phyloP scores from a whole-genome alignment of 371 early-diverging fungal species.

The Mortierella sp. region DNA sequence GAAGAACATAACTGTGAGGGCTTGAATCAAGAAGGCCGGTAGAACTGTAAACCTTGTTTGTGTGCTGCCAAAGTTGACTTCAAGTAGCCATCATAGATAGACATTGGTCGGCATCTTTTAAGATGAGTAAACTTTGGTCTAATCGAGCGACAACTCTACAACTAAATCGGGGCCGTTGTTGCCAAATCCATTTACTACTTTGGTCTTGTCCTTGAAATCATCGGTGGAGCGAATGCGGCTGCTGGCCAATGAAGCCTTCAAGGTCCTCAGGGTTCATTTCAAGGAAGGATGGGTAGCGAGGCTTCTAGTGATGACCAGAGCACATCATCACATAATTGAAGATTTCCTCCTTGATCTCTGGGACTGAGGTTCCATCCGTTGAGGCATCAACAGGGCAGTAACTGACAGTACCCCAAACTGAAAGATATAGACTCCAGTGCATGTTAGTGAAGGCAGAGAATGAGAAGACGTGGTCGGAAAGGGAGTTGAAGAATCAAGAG shows the following conservation, averaged over 20 bases:
- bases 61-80: constrained; percentile 60
- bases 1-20: background rate
- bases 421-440: no score
- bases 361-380: background rate
- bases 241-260: constrained; percentile 57
- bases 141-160: constrained; percentile 62
- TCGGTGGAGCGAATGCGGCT: constrained; percentile 63
- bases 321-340: constrained; percentile 69
- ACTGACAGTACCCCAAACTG: no score
- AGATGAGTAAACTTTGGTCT: constrained; percentile 61
- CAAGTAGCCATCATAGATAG: constrained; percentile 51
- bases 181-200: constrained; percentile 63
- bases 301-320: constrained; percentile 65
- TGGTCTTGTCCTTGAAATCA: constrained; percentile 58
- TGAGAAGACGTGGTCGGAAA: no score
- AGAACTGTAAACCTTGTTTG: constrained; percentile 44
- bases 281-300: constrained; percentile 60
- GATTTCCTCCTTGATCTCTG: constrained; percentile 41
- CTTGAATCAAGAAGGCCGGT: constrained; percentile 37
- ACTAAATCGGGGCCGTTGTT: constrained; percentile 66
- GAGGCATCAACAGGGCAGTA: no score
- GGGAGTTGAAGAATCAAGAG: no score
- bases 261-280: constrained; percentile 54
- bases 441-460: no score
- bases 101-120: constrained; percentile 39